Conservation (phyloP, 768 basidiomycete genomes). For the Collybiopsis luxurians region DNA sequence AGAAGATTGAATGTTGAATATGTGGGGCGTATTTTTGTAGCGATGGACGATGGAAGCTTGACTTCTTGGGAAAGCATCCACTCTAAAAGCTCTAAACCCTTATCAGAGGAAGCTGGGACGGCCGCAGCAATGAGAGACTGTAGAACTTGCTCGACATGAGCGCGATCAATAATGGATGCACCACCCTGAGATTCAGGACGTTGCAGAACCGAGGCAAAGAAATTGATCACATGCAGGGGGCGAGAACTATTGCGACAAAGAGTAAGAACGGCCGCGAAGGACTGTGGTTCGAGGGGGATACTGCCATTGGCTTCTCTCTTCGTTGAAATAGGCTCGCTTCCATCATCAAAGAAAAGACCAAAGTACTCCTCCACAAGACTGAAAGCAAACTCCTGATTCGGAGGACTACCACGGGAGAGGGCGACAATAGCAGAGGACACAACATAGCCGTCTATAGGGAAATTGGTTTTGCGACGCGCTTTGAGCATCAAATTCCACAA, state of each 20-base stretch:
- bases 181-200: constrained; percentile 36
- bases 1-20: constrained; percentile 58
- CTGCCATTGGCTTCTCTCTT: constrained; percentile 23
- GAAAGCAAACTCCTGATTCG: constrained; percentile 68
- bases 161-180: constrained; percentile 40
- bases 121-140: constrained; percentile 46
- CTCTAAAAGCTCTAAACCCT: constrained; percentile 57
- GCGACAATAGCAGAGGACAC: constrained; percentile 52
- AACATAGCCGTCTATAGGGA: constrained; percentile 52
- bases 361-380: constrained; percentile 60
- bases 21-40: constrained; percentile 45
- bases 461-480: constrained; percentile 41
- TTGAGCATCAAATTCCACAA: constrained; percentile 69
- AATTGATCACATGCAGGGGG: constrained; percentile 48
- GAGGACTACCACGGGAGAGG: constrained; percentile 50
- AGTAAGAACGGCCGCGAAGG: constrained; percentile 52
- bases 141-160: constrained; percentile 63
- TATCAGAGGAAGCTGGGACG: constrained; percentile 35
- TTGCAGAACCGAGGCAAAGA: constrained; percentile 58
- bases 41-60: constrained; percentile 27
- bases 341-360: constrained; percentile 42
- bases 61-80: constrained; percentile 67
- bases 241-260: constrained; percentile 52
- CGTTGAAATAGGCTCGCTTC: constrained; percentile 29
- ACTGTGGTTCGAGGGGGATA: constrained; percentile 41